These are phyloP conservation scores for Quercus phellos DNA, from an alignment of 331 rosid genomes.

Conservation along the genomic window DNA sequence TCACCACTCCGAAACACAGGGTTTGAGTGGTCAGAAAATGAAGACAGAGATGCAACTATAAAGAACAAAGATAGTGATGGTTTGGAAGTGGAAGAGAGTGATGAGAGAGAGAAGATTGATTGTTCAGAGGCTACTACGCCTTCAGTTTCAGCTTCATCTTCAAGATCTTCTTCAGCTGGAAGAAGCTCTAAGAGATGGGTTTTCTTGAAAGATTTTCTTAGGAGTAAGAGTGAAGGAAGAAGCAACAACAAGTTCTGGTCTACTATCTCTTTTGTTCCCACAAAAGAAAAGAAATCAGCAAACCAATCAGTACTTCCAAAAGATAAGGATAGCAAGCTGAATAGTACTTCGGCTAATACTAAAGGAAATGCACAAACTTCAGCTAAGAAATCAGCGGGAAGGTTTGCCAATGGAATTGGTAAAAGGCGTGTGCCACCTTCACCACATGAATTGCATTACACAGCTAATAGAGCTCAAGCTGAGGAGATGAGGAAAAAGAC, in stretches of 20 bases:
- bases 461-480: conserved; percentile 81
- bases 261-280: conserved; percentile 53
- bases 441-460: conserved; percentile 87
- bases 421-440: conserved; percentile 73
- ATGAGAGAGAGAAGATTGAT: conserved; percentile 29
- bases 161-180: conserved; percentile 91
- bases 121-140: conserved; percentile 45
- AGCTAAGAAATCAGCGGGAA: conserved; percentile 42
- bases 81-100: conserved; percentile 28
- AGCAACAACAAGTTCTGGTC: conserved; percentile 92
- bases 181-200: conserved; percentile 88
- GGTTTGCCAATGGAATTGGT: conserved; percentile 71
- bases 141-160: conserved; percentile 75
- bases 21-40: conserved; percentile 50
- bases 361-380: conserved; percentile 24
- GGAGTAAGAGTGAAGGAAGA: conserved; percentile 97
- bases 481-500: conserved; percentile 94
- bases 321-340: conserved; percentile 21
- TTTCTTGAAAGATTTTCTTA: conserved; percentile 80
- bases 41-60: conserved; percentile 1
- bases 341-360: conserved; percentile 13
- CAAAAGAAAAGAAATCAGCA: conserved; percentile 55
- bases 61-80: background rate
- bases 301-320: conserved; percentile 6
- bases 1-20: conserved; percentile 63